Evolutionary conservation across 1,284 basidiomycete genomes (phyloP), one percentile per base, ranked within the genome.

Genomic region (Ustilago shanxiensis): DNA sequence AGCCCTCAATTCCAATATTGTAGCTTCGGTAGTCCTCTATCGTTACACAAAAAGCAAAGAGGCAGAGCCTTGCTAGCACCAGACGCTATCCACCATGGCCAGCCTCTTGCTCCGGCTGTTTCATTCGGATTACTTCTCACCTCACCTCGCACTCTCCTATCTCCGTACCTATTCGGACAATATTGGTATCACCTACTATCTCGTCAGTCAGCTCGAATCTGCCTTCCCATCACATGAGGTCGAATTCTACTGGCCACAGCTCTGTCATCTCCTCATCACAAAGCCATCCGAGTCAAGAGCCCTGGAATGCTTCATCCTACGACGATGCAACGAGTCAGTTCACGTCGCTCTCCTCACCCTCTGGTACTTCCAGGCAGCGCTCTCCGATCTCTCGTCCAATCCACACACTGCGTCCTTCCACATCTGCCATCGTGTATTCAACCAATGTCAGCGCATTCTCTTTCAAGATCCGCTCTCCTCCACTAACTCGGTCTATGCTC

Each of bases 381-480:
- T 84, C 33, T 76, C 73, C 29, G 84, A 85, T 59, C 77, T 85
- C 45, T 75, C 81, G 3, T 47, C 57, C 18, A 65, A 91, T 10
- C 86, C 87, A 50, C 90, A 91, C 68, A 92, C 95, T 1, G 90
- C 89, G 28, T 93, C 95, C 0, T 98, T 99, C 87, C 88, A 91
- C 66, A 92, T 97, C 75, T 99, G 97, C 87, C 94, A 95, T 87
- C 91, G 97, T 67, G 91, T 95, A 55, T 89, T 98, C 73, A 94
- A 95, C 85, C 90, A 91, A 86, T 97, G 95, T 85, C 96, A 99
- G 87, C 93, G 95, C 88, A 95, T 98, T 85, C 95, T 99, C 82
- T 99, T 98, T 86, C 91, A 93, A 68, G 94, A 98, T 86, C 89
- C 83, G 1, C 75, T 82, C 39, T 58, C 79, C 8, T 63, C 37